Evolutionary conservation across 177 flowering plant genomes (phyloP).

Genomic region (Vitis hybrid): DNA sequence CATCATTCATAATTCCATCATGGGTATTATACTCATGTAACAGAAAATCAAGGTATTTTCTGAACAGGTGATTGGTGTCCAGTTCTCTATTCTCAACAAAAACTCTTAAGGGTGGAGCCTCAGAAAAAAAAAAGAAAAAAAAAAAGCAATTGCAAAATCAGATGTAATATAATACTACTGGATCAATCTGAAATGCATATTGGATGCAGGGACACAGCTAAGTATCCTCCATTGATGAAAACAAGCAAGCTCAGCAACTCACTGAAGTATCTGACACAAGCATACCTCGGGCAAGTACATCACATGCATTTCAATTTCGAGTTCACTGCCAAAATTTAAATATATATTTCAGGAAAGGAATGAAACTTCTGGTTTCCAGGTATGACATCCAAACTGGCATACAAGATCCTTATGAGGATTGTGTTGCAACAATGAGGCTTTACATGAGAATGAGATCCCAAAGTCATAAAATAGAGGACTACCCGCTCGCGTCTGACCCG

Average conservation of each 20-base stretch:
- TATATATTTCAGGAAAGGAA: too few species aligned
- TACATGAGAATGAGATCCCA: slow-evolving; percentile 79
- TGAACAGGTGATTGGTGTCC: too few species aligned
- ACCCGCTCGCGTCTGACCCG: slow-evolving; percentile 57
- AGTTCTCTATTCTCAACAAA: too few species aligned
- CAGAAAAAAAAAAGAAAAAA: neutral
- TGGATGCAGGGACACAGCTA: slow-evolving; percentile 79
- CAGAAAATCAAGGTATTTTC: too few species aligned
- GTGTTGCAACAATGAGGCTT: slow-evolving; percentile 85
- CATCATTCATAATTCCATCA: too few species aligned
- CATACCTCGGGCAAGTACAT: slow-evolving; percentile 65
- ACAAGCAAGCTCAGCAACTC: slow-evolving; percentile 94
- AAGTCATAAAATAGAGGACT: slow-evolving; percentile 49
- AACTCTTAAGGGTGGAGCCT: neutral
- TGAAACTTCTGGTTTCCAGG: slow-evolving; percentile 26
- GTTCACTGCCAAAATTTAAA: neutral
- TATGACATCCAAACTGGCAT: slow-evolving; percentile 84
- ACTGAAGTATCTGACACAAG: slow-evolving; percentile 71
- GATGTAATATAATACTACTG: neutral
- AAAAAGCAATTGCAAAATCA: too few species aligned
- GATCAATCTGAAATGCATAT: neutral
- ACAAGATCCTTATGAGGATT: slow-evolving; percentile 91
- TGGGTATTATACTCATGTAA: too few species aligned
- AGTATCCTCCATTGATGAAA: slow-evolving; percentile 90
- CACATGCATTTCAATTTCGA: too few species aligned